Evolutionary conservation across 1,139 yeast species (phyloP).

Genomic region (Zygotorulaspora mrakii): DNA sequence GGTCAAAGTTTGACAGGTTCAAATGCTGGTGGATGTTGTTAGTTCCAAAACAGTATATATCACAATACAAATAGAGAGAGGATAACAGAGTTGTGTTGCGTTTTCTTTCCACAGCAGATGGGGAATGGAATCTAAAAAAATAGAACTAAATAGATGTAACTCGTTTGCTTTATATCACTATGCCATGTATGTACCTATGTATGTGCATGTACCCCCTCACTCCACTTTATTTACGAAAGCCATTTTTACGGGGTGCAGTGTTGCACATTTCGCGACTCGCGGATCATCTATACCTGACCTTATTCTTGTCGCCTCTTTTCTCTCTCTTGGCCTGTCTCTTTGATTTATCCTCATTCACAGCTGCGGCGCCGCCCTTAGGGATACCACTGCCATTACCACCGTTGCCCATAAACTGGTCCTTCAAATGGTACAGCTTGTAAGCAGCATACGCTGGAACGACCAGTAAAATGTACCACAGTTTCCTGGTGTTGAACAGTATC

Average conservation of each 20-base stretch:
- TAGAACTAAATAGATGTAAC: background rate
- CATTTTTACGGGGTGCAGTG: too few species aligned
- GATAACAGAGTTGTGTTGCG: background rate
- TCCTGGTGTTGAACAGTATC: slow-evolving; percentile 27
- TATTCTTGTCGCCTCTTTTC: slow-evolving; percentile 30
- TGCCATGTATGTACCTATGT: slow-evolving; percentile 4
- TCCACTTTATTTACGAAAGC: too few species aligned
- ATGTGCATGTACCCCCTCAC: background rate
- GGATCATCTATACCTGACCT: slow-evolving; percentile 27
- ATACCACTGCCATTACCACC: slow-evolving; percentile 7
- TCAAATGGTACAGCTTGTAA: slow-evolving; percentile 29
- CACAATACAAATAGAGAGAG: background rate
- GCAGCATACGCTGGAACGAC: slow-evolving; percentile 28
- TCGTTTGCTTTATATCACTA: slow-evolving; percentile 1
- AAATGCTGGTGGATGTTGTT: slow-evolving; percentile 69
- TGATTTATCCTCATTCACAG: slow-evolving; percentile 23
- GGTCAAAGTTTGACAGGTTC: slow-evolving; percentile 80
- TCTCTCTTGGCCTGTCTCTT: slow-evolving; percentile 36
- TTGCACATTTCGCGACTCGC: background rate
- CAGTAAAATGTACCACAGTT: slow-evolving; percentile 26
- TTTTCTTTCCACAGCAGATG: too few species aligned
- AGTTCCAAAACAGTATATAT: background rate
- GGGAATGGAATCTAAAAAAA: too few species aligned
- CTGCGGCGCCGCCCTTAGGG: slow-evolving; percentile 5
- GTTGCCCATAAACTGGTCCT: slow-evolving; percentile 21